phyloP scores from a whole-genome alignment of 2,329 filamentous ascomycete genomes.

The Paracorniculantispora psalliotae region DNA sequence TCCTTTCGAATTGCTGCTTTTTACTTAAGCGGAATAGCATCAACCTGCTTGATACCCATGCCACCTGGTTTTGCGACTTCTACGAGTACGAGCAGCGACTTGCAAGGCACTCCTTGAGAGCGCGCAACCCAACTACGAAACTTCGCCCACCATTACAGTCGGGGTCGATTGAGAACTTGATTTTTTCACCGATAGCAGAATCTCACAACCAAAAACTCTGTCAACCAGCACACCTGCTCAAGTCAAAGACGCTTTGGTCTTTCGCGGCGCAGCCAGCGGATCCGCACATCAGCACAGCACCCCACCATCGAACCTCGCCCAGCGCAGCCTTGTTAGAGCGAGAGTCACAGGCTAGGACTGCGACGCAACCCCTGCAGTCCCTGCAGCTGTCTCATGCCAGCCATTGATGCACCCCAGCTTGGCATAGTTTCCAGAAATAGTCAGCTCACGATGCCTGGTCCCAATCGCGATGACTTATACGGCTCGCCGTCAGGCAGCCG shows the following conservation, averaged over 20 bases:
- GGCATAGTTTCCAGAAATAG: conserved; percentile 8
- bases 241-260: background rate
- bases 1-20: background rate
- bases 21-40: background rate
- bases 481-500: background rate
- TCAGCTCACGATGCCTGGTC: background rate
- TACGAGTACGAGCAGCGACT: background rate
- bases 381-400: conserved; percentile 10
- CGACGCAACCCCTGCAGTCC: conserved; percentile 9
- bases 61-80: background rate
- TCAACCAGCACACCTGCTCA: background rate
- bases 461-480: conserved; percentile 9
- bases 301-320: conserved; percentile 8
- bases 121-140: background rate
- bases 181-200: background rate
- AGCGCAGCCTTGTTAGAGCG: background rate
- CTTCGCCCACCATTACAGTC: background rate
- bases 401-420: background rate
- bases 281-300: conserved; percentile 2
- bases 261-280: conserved; percentile 1
- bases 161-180: background rate
- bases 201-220: background rate
- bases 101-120: background rate
- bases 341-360: conserved; percentile 3
- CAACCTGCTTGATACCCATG: background rate